Evolutionary conservation across 768 basidiomycete species (phyloP), one percentile per base, ranked within the genome.

Genomic region (Rickenella mellea): DNA sequence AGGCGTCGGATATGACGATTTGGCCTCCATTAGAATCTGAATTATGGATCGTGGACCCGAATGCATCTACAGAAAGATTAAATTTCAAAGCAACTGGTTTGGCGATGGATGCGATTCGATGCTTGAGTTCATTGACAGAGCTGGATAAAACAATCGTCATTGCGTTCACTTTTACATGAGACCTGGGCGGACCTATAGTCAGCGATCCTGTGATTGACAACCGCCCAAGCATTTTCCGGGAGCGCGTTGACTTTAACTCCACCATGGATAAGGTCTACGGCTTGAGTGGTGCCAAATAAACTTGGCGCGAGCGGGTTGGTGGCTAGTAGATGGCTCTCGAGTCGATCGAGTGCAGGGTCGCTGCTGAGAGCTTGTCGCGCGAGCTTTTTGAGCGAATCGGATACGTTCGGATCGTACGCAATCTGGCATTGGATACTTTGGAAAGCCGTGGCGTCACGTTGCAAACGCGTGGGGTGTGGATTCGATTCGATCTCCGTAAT

Each of bases 11-110:
- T 21, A 85, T 62, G 1, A 58, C 67, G 33, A 85, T 55, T 2
- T 60, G 63, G 7, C 81, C 79, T 8, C 49, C 55, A 9, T 60
- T 52, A 6, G 66, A 52, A 10, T 50, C 53, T 7, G 65, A 63
- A 24, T 74, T 48, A 37, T 46, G 50, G 12, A 49, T 56, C 14
- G 66, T 40, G 5, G 52, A 54, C 1, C 74, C 80, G 48, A 84
- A 83, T 2, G 78, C 74, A 17, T 50, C 65, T 52, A 74, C 76
- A 1, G 78, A 70, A 28, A 85, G 56, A 46, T 83, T 80, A 49
- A 73, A 73, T 37, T 69, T 53, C 27, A 50, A 49, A 0, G 77
- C 78, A 35, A 81, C 63, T 3, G 60, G 52, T 42, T 59, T 55
- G 33, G 55, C 67, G 63, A 64, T 65, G 62, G 43, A 48, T 5